These are phyloP conservation scores for Rosa hybrid DNA, from an alignment of 331 rosid species.

Conservation along the genomic window DNA sequence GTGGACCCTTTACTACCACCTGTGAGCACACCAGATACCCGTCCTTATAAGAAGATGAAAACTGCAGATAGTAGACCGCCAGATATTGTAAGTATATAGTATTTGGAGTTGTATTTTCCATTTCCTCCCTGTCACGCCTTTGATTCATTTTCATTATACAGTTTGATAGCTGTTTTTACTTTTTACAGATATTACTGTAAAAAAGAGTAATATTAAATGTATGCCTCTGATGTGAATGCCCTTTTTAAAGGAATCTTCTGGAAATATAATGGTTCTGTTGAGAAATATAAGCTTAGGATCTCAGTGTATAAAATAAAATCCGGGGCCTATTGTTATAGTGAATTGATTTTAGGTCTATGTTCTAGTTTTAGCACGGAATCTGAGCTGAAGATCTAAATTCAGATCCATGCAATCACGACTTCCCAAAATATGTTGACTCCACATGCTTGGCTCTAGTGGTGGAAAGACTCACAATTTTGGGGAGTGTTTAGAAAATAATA, in stretches of 20 bases:
- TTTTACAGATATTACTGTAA: background rate
- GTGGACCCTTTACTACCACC: conserved; percentile 7
- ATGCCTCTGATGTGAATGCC: background rate
- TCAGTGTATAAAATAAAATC: background rate
- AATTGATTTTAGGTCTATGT: background rate
- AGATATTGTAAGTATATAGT: conserved; percentile 42
- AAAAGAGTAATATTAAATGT: background rate
- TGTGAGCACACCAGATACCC: conserved; percentile 21
- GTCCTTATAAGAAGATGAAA: conserved; percentile 44
- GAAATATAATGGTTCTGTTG: background rate
- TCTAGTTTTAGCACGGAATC: background rate
- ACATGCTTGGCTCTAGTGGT: background rate
- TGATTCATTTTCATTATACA: background rate
- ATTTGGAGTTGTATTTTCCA: conserved; percentile 4
- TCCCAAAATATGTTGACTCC: background rate
- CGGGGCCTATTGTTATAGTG: background rate
- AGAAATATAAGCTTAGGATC: background rate
- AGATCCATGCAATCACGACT: conserved; percentile 1
- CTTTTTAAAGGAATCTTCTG: background rate
- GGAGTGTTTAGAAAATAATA: background rate
- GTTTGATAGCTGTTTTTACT: background rate
- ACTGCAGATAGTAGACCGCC: conserved; percentile 26
- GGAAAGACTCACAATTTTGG: background rate
- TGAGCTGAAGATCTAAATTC: background rate
- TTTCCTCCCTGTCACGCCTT: background rate